phyloP scores from a whole-genome alignment of 2,329 filamentous ascomycete genomes.

The Thermothelomyces thermophilus region DNA sequence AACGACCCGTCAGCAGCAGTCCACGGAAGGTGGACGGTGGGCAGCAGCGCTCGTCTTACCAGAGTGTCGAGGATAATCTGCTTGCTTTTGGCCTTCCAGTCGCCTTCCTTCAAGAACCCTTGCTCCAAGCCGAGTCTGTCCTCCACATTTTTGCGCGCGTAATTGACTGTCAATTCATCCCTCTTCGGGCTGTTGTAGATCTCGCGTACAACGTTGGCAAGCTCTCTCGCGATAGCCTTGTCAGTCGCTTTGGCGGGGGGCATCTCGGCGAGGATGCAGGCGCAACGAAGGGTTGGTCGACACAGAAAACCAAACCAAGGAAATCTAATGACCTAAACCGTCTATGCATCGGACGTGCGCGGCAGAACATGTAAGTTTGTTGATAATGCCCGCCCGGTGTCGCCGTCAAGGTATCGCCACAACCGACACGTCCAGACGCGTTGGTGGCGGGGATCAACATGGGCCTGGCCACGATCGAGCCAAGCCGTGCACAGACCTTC shows the following conservation, averaged over 20 bases:
- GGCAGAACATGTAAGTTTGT: not conserved
- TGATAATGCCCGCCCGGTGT: not conserved
- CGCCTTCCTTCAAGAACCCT: conserved; percentile 42
- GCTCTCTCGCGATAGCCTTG: conserved; percentile 35
- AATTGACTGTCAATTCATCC: conserved; percentile 49
- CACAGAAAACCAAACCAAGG: not conserved
- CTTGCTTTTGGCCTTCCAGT: conserved; percentile 57
- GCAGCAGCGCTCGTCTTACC: conserved; percentile 35
- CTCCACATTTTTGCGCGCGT: conserved; percentile 47
- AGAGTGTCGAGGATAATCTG: conserved; percentile 47
- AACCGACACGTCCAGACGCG: too few relatives aligned
- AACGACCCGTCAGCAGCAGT: conserved; percentile 2
- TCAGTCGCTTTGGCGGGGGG: conserved; percentile 5
- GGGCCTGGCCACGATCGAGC: too few relatives aligned
- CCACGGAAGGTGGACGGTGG: not conserved
- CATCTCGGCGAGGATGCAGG: conserved; percentile 3
- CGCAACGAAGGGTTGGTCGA: too few relatives aligned
- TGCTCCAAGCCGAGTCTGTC: conserved; percentile 41
- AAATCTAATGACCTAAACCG: too few relatives aligned
- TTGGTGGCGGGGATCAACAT: too few relatives aligned
- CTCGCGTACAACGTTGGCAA: conserved; percentile 41
- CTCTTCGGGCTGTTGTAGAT: conserved; percentile 39
- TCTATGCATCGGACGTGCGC: too few relatives aligned
- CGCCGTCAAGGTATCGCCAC: too few relatives aligned
- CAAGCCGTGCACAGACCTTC: too few relatives aligned